Base-by-base conservation (phyloP, 2,329 filamentous ascomycete genomes). In the Grosmannia penicillata region DNA sequence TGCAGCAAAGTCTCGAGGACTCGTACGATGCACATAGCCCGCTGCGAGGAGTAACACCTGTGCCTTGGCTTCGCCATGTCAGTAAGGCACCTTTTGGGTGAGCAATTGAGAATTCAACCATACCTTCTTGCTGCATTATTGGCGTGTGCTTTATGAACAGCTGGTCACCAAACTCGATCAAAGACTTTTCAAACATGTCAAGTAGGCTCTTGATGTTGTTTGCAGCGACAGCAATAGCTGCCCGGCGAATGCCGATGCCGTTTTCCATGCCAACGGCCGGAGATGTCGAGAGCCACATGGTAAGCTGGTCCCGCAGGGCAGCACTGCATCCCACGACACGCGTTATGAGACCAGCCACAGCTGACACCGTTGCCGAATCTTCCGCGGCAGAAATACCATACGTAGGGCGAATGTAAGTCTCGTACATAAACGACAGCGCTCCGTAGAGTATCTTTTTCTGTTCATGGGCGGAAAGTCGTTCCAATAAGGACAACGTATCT, bases 71-170 rank as follows among this genome's bases (percentile, higher is more conserved):
- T 37, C 23, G 27, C 26, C 4, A 18, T 45, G 57, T 40, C 55
- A 54, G n/a, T n/a, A n/a, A n/a, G n/a, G n/a, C n/a, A n/a, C n/a
- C 33, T 26, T 10, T 22, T 45, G 40, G 45, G 8, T 14, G 31
- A 23, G 28, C 21, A 25, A 17, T 15, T 24, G 13, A n/a, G 22
- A n/a, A 24, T 19, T 24, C 8, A 29, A 2, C 14, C 58, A 48
- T 59, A 82, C 85, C 80, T 69, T 96, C 84, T 67, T 98, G 91
- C 51, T 87, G 82, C 28, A 91, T 53, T n/a, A 82, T 72, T 6
- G 87, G 78, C 0, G 81, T 74, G 56, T 96, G 86, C 41, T 75
- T 82, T 48, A 96, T 85, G 50, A 86, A 93, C 10, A 96, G 63
- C 36, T 81, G 75, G 49, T 95, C 87, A 1, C 84, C 83, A 55